Base-by-base conservation (phyloP, 2,329 filamentous ascomycete genomes). In the Nigrospora oryzae region DNA sequence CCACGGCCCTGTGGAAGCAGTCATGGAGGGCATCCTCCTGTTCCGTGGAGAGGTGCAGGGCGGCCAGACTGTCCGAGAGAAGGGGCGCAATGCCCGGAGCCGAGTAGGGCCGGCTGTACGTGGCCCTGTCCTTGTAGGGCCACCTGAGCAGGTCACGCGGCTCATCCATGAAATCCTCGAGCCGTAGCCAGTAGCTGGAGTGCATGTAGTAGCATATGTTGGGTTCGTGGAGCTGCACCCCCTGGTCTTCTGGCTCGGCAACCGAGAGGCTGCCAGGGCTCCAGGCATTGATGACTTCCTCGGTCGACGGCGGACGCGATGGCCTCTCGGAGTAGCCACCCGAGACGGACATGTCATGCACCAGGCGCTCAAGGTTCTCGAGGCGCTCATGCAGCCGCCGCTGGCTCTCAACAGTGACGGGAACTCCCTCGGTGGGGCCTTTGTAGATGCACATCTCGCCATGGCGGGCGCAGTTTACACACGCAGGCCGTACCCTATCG, bases 171-270 rank as follows among this genome's bases (percentile, higher is more conserved):
- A 39, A 39, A 13, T 44, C 43, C 19, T 40, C 32, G 15, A 40
- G 30, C 23, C 40, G 33, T 15, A 44, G 32, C 43, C 43, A 44
- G 37, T 36, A 40, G n/a, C 33, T 35, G 15, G 43, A 37, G 34
- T 44, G 43, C 43, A 44, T 44, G 31, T 44, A 44, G 37, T 44
- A 44, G 16, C 36, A 39, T n/a, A 35, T 35, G 16, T 39, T 39
- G 14, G 43, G 43, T 17, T 44, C 43, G 11, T 32, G 35, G 16
- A 44, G 30, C 13, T 39, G 36, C 19, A 44, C 17, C 11, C 43
- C 43, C n/a, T 44, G 43, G 37, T 40, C 37, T 11, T 44, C 43
- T 5, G 36, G 23, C 30, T 44, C 36, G 11, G 19, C 43, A 6
- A 30, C 40, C 6, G 37, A 33, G 13, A 32, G n/a, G 19, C 40